Evolutionary conservation across 140 eudicot genomes (phyloP), one percentile per base, ranked within the genome.

Genomic region (Bidens hawaiensis): DNA sequence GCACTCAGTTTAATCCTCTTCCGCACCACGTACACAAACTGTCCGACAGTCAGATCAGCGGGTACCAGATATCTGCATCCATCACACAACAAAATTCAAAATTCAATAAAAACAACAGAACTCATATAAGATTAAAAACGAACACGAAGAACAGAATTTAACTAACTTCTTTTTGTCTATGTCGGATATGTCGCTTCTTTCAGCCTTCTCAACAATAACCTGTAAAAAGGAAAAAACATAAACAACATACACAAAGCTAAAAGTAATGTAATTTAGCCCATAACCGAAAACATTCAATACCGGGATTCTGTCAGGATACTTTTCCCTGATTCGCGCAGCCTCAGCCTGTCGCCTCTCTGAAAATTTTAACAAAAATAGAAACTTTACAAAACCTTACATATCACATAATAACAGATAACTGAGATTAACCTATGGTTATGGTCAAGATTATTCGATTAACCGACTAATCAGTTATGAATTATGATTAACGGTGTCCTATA

Each of bases 161-260:
- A 73, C 94, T 54, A 34, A 90, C 97, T 86, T 90, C 66, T 90
- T 90, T 83, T 86, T 86, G 81, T 90, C 97, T 27, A 90, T 90
- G 65, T 90, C 95, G 13, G 95, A 94, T 9, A 90, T 86, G 77
- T 90, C 97, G 22, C 84, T 77, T 65, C 88, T 86, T 64, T 86
- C 95, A 21, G 97, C 94, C 76, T 87, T 90, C 85, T 90, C 95
- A 47, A 90, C 97, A 65, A 90, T 86, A 47, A 90, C 95, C 97
- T 90, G 73, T 21, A 62, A 30, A 14, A 28, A 38, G 38, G 1
- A 2, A 30, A 45, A 30, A 71, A 64, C 1, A 61, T 47, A n/a
- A 47, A 47, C 33, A 62, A 27, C 14, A 60, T 17, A 15, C 21
- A 30, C 18, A 12, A 63, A 34, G 50, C 49, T 14, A 41, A 23